Conservation (phyloP, 345 rosid species). For the Chamaenerion angustifolium region DNA sequence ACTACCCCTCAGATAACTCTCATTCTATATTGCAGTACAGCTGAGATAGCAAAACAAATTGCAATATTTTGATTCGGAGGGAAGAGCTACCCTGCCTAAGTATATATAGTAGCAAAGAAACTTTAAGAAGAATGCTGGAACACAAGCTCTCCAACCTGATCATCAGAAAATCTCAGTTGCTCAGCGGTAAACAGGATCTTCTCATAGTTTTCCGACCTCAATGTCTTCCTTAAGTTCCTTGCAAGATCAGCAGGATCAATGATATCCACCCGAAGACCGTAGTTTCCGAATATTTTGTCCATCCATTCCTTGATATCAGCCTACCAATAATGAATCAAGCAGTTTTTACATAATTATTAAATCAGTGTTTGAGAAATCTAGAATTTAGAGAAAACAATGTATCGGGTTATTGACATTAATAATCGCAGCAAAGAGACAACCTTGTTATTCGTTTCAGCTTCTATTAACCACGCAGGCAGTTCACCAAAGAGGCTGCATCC, state of each 20-base stretch:
- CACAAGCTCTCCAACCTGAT: constrained; percentile 38
- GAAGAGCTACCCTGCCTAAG: background rate
- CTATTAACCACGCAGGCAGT: constrained; percentile 45
- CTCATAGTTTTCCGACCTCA: constrained; percentile 25
- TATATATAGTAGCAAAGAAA: background rate
- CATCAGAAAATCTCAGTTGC: constrained; percentile 70
- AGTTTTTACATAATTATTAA: background rate
- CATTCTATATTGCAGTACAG: no score
- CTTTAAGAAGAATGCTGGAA: no score
- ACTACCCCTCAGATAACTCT: no score
- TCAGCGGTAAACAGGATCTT: constrained; percentile 55
- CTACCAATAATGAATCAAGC: constrained; percentile 16
- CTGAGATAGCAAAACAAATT: no score
- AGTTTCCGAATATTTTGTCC: constrained; percentile 56
- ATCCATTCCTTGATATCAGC: constrained; percentile 36
- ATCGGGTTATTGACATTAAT: constrained; percentile 1
- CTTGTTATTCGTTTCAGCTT: constrained; percentile 41
- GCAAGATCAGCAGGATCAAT: constrained; percentile 41
- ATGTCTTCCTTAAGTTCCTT: constrained; percentile 34
- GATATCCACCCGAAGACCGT: constrained; percentile 40
- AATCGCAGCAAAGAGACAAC: constrained; percentile 17
- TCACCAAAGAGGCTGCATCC: constrained; percentile 61
- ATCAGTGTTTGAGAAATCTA: background rate
- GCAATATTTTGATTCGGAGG: no score
- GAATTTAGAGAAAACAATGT: background rate